Conservation (phyloP, 345 rosid genomes). For the Pistacia atlantica region DNA sequence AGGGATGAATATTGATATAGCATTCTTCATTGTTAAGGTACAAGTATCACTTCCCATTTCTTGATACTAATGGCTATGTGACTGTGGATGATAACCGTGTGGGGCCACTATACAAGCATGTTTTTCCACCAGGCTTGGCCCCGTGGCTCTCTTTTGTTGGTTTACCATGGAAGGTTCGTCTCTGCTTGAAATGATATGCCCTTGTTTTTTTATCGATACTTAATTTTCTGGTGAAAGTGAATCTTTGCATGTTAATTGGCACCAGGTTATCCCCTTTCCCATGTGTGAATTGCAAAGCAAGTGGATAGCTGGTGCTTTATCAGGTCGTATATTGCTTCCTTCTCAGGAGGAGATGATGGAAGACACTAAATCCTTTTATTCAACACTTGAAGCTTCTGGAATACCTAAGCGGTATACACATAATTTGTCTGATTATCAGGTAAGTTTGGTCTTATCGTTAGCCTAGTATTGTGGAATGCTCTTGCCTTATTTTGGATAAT, state of each 20-base stretch:
- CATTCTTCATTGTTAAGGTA: constrained; percentile 46
- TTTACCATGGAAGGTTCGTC: constrained; percentile 68
- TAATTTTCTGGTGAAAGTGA: background rate
- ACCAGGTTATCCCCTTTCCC: constrained; percentile 64
- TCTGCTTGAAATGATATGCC: constrained; percentile 8
- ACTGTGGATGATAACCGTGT: constrained; percentile 76
- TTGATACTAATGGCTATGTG: constrained; percentile 70
- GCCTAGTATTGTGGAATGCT: background rate
- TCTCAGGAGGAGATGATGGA: constrained; percentile 66
- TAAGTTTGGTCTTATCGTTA: constrained; percentile 11
- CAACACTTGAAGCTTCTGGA: constrained; percentile 54
- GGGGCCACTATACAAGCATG: constrained; percentile 76
- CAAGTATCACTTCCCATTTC: constrained; percentile 88
- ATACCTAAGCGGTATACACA: constrained; percentile 71
- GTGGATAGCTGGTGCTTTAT: constrained; percentile 84
- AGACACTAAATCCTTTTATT: constrained; percentile 52
- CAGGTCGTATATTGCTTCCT: constrained; percentile 69
- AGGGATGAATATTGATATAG: background rate
- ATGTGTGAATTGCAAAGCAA: constrained; percentile 77
- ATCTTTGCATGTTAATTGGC: constrained; percentile 9
- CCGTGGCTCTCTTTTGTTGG: constrained; percentile 88
- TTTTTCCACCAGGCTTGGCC: constrained; percentile 71
- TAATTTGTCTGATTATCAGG: constrained; percentile 43
- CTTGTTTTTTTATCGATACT: background rate
- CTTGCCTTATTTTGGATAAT: background rate